These are phyloP conservation scores for Aspergillus sp. DNA, from an alignment of 2,329 filamentous ascomycete genomes.

Conservation along the genomic window DNA sequence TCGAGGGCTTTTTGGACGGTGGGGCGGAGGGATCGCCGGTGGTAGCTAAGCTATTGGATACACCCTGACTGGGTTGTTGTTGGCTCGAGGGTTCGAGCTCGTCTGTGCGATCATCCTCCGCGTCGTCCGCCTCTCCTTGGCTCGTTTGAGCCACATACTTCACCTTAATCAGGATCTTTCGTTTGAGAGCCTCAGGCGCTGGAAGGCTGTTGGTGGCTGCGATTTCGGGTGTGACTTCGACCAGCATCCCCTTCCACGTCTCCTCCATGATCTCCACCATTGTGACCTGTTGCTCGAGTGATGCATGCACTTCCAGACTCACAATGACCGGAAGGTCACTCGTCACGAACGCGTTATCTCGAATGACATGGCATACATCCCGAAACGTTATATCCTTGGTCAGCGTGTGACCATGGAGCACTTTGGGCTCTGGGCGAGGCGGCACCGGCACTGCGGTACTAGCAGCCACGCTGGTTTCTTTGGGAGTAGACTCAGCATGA, in stretches of 20 bases:
- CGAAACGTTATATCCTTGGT: constrained; percentile 85
- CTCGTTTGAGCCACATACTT: constrained; percentile 60
- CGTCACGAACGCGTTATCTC: constrained; percentile 72
- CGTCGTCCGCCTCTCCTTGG: constrained; percentile 26
- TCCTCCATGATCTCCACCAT: constrained; percentile 96
- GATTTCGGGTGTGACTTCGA: constrained; percentile 63
- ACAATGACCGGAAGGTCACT: constrained; percentile 83
- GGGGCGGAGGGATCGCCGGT: constrained; percentile 15
- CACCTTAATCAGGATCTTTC: constrained; percentile 82
- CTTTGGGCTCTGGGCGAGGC: constrained; percentile 67
- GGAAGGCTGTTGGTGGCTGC: constrained; percentile 58
- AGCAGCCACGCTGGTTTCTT: background rate
- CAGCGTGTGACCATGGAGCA: constrained; percentile 82
- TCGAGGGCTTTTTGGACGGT: constrained; percentile 50
- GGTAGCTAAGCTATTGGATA: background rate
- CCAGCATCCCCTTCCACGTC: constrained; percentile 73
- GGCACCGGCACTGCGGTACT: constrained; percentile 7
- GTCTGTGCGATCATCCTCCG: constrained; percentile 15
- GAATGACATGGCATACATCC: constrained; percentile 78
- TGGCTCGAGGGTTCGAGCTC: constrained; percentile 10
- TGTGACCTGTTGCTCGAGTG: constrained; percentile 76
- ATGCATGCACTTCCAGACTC: constrained; percentile 87
- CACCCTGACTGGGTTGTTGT: background rate
- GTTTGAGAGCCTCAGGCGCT: constrained; percentile 67
- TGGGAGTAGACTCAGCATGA: background rate